Percentiles rank a stretch among this genome's conserved stretches.
These are phyloP conservation scores for Syzygium malaccense DNA, from an alignment of 441 rosid species.

Conservation along the genomic window DNA sequence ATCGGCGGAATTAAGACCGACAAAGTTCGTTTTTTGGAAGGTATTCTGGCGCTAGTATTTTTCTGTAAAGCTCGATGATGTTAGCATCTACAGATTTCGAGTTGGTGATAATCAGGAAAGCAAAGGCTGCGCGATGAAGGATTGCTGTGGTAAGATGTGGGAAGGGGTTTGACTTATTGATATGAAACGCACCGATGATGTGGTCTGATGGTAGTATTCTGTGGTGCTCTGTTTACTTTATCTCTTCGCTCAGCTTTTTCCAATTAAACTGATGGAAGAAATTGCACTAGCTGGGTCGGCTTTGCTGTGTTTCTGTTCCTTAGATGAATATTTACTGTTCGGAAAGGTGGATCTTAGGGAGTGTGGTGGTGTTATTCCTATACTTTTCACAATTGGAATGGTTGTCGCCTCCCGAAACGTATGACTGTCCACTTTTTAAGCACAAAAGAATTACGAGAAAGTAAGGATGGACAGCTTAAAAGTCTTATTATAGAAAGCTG, in stretches of 20 bases:
- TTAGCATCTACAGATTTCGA: not conserved
- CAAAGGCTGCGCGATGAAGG: not conserved
- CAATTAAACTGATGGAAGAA: not conserved
- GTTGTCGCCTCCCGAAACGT: not conserved
- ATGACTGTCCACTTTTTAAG: not conserved
- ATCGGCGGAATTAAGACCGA: rapidly evolving
- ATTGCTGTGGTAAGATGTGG: not conserved
- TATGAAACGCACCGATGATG: not conserved
- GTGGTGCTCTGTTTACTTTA: not conserved
- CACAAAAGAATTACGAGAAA: not conserved
- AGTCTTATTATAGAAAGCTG: not conserved
- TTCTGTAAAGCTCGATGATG: not conserved
- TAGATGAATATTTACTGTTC: not conserved
- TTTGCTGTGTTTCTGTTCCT: not conserved
- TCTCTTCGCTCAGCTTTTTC: not conserved
- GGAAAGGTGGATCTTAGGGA: too few relatives aligned
- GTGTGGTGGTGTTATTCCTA: rapidly evolving
- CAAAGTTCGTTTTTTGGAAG: rapidly evolving
- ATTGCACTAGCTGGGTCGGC: not conserved
- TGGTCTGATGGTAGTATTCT: not conserved
- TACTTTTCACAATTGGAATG: not conserved
- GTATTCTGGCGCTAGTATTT: not conserved
- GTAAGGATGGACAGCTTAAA: not conserved
- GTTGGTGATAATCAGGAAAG: not conserved
- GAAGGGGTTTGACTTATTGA: not conserved